phyloP scores from a whole-genome alignment of 1,139 yeast species.

The Barnettozyma hawaiiensis region DNA sequence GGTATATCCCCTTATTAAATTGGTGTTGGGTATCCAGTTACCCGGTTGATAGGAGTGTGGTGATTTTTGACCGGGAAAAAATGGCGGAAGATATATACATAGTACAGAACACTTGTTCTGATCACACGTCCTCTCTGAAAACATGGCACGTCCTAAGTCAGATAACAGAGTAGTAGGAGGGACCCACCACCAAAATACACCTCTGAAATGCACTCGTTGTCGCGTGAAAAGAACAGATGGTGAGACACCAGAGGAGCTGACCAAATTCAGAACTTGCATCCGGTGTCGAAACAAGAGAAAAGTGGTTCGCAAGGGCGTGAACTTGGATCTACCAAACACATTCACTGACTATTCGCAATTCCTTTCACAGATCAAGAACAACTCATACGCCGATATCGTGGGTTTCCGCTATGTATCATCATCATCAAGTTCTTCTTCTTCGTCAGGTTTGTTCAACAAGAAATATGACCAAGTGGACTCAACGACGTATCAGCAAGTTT shows the following conservation, averaged over 20 bases:
- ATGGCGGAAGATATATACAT: constrained; percentile 9
- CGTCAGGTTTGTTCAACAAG: constrained; percentile 28
- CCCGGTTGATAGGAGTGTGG: neutral
- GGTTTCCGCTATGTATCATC: constrained; percentile 32
- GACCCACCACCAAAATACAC: constrained; percentile 12
- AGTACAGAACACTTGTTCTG: too few species aligned
- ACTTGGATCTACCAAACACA: constrained; percentile 16
- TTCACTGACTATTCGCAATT: constrained; percentile 30
- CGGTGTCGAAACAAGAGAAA: constrained; percentile 35
- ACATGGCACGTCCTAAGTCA: neutral
- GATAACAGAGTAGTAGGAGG: constrained; percentile 3
- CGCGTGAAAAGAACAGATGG: constrained; percentile 31
- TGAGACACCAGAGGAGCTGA: constrained; percentile 30
- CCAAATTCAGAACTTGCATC: constrained; percentile 36
- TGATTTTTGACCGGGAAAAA: constrained; percentile 6
- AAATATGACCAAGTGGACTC: constrained; percentile 29
- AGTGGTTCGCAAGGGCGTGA: constrained; percentile 23
- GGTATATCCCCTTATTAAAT: too few species aligned
- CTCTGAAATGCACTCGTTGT: constrained; percentile 36
- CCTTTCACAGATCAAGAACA: constrained; percentile 29
- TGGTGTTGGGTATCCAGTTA: neutral
- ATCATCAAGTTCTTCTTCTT: too few species aligned
- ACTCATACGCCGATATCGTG: constrained; percentile 29
- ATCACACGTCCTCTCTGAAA: neutral
- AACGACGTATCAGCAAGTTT: constrained; percentile 30